Percentiles rank a stretch among this genome's conserved stretches.
phyloP scores from a whole-genome alignment of 2,329 filamentous ascomycete species.

The Coniochaeta hoffmannii region DNA sequence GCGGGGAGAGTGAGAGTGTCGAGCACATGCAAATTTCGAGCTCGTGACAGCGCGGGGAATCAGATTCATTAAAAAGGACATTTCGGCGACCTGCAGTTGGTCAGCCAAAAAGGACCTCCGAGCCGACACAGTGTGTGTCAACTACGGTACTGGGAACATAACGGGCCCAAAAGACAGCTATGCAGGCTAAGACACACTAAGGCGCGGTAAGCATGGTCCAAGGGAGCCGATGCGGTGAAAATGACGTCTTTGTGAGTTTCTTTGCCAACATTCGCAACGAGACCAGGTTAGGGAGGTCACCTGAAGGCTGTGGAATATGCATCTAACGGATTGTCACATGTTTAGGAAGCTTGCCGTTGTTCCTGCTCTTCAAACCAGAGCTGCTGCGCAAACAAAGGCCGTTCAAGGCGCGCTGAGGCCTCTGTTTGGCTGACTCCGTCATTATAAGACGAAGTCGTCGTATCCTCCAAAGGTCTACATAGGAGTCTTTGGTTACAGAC shows the following conservation, averaged over 20 bases:
- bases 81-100: background rate
- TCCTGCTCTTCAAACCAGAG: background rate
- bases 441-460: no score
- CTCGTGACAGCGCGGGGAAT: background rate
- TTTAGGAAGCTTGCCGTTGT: constrained; percentile 2
- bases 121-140: background rate
- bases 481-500: no score
- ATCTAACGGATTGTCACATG: constrained; percentile 13
- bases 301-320: constrained; percentile 1
- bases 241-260: constrained; percentile 2
- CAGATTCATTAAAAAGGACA: background rate
- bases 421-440: no score
- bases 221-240: constrained; percentile 1
- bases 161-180: no score
- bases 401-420: no score
- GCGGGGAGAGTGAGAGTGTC: background rate
- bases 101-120: background rate
- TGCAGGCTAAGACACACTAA: background rate
- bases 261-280: background rate
- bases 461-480: no score
- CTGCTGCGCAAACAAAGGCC: no score
- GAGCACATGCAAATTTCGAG: background rate
- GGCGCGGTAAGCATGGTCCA: background rate
- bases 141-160: background rate
- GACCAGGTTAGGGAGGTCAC: background rate